These are phyloP conservation scores for Neofusicoccum sp. DNA, from an alignment of 2,329 filamentous ascomycete species.

Conservation along the genomic window DNA sequence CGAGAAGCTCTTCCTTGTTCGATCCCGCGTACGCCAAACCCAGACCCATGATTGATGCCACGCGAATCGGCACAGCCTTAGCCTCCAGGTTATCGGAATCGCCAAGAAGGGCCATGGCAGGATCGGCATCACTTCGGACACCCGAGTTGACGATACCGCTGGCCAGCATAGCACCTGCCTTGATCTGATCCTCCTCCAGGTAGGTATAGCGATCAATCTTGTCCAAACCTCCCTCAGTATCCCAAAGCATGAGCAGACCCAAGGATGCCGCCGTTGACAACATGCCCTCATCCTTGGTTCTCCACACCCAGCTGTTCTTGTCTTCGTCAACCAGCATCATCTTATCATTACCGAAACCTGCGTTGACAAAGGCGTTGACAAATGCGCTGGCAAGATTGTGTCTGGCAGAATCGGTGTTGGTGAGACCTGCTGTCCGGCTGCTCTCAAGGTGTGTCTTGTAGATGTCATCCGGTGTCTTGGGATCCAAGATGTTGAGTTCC, in stretches of 20 bases:
- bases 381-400: constrained; percentile 96
- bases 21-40: constrained; percentile 93
- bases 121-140: constrained; percentile 84
- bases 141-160: constrained; percentile 96
- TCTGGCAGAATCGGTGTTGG: constrained; percentile 89
- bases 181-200: constrained; percentile 75
- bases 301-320: constrained; percentile 96
- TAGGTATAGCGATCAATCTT: constrained; percentile 96
- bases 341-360: constrained; percentile 93
- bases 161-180: constrained; percentile 86
- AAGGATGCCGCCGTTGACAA: constrained; percentile 92
- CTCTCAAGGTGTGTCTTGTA: constrained; percentile 99
- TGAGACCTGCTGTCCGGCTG: constrained; percentile 86
- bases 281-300: constrained; percentile 98
- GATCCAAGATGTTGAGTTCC: constrained; percentile 94
- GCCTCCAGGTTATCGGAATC: constrained; percentile 77
- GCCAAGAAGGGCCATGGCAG: constrained; percentile 80
- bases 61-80: constrained; percentile 73
- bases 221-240: constrained; percentile 86
- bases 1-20: constrained; percentile 84
- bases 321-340: constrained; percentile 87
- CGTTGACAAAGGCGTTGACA: constrained; percentile 96
- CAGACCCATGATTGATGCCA: constrained; percentile 91
- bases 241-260: constrained; percentile 89
- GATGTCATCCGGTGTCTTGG: constrained; percentile 96